These are phyloP conservation scores for Amaranthus tricolor DNA, from an alignment of 179 eudicot genomes.

Conservation along the genomic window DNA sequence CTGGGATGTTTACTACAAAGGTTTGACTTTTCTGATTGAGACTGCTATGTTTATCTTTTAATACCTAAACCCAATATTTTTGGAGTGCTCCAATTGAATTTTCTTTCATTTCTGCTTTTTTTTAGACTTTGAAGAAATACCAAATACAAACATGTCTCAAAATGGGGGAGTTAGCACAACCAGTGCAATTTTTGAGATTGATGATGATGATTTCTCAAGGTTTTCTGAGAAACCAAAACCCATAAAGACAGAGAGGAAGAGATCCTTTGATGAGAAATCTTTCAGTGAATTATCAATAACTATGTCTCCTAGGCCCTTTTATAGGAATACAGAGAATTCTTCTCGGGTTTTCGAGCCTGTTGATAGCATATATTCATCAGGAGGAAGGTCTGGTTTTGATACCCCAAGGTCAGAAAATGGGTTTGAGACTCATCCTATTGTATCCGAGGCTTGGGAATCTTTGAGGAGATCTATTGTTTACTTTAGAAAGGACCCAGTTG, in stretches of 20 bases:
- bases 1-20: slow-evolving; percentile 11
- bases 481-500: slow-evolving; percentile 69
- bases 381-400: slow-evolving; percentile 54
- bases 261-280: slow-evolving; percentile 78
- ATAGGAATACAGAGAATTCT: slow-evolving; percentile 46
- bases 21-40: slow-evolving; percentile 24
- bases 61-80: slow-evolving; percentile 11
- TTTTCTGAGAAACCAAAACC: slow-evolving; percentile 54
- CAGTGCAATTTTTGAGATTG: slow-evolving; percentile 50
- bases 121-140: slow-evolving; percentile 14
- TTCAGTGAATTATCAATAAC: slow-evolving; percentile 67
- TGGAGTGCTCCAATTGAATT: slow-evolving; percentile 12
- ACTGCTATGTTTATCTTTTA: slow-evolving; percentile 4
- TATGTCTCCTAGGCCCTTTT: slow-evolving; percentile 50
- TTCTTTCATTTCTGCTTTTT: not conserved
- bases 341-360: slow-evolving; percentile 60
- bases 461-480: slow-evolving; percentile 69
- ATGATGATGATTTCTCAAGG: slow-evolving; percentile 50
- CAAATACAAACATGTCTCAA: slow-evolving; percentile 34
- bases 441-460: slow-evolving; percentile 79
- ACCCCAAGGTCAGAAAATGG: slow-evolving; percentile 58
- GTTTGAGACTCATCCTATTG: slow-evolving; percentile 66
- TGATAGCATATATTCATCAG: slow-evolving; percentile 54
- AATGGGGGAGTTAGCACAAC: slow-evolving; percentile 40
- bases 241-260: slow-evolving; percentile 56